Evolutionary conservation across 352 stramenopile genomes (phyloP), one percentile per base, ranked within the genome.

Genomic region (Phytopythium montanum): DNA sequence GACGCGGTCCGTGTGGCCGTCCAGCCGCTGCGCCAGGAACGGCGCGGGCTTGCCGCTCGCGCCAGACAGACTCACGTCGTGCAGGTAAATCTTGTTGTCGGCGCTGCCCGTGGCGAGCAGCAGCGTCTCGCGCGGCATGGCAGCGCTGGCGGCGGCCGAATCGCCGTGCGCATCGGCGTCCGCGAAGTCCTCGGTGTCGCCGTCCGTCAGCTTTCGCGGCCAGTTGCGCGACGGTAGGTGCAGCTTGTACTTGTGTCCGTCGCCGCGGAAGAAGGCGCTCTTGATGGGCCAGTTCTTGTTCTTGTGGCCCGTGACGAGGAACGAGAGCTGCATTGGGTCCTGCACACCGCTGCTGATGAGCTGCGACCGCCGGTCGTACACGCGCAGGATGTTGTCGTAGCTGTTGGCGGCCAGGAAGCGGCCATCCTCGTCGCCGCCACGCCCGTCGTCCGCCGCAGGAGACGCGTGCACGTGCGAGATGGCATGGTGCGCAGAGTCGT

Each of bases 231-330:
- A 78, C 9, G 85, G 79, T 19, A 93, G 61, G 39, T 69, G 62
- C 19, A 95, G 69, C 67, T 93, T 93, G 72, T 95, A 93, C 64
- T 92, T 92, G 75, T 92, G 86, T 21, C 85, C 85, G 58, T 93
- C 86, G 10, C 86, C 86, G 39, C 84, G 80, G 68, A 95, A 96
- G 62, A 96, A 96, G 3, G 82, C 84, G 63, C 85, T 95, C 62
- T 93, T 94, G 60, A 96, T 95, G 9, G 87, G 87, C 87, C 87
- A 96, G 63, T 95, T 95, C 69, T 94, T 96, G 74, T 94, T 96
- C 64, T 92, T 94, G 68, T 96, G 85, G 50, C 87, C 81, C 34
- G 80, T 85, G 21, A 95, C 81, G 54, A 80, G 85, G 62, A 82
- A 90, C 21, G 85, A 76, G 25, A 95, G 65, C 53, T 93, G 83